Evolutionary conservation across 2,329 filamentous ascomycete genomes (phyloP).

Genomic region (Fusarium mundagurra): DNA sequence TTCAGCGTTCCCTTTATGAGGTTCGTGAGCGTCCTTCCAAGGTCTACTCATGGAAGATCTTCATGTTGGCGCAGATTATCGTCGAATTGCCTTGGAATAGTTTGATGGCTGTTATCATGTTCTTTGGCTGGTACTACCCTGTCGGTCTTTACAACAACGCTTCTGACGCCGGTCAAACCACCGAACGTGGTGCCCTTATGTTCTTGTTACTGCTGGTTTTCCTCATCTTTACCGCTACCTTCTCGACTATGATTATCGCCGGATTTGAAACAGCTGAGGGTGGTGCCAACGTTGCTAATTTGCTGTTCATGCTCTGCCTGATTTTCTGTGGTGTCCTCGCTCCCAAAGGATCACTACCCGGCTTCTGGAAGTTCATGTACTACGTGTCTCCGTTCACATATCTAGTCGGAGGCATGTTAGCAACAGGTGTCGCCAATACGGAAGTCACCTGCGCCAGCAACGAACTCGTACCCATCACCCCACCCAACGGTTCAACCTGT

Average conservation of each 20-base stretch:
- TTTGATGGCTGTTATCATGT: constrained; percentile 80
- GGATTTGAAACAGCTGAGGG: constrained; percentile 72
- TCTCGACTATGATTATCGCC: constrained; percentile 79
- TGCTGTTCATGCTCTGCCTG: constrained; percentile 71
- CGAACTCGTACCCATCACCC: constrained; percentile 74
- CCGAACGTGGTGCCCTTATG: constrained; percentile 79
- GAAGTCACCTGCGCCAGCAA: constrained; percentile 72
- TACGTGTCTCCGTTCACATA: constrained; percentile 86
- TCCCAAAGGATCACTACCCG: constrained; percentile 61
- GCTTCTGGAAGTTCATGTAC: constrained; percentile 64
- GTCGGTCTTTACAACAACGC: constrained; percentile 81
- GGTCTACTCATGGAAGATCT: constrained; percentile 85
- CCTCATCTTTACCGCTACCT: constrained; percentile 83
- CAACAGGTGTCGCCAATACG: constrained; percentile 75
- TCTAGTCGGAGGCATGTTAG: constrained; percentile 77
- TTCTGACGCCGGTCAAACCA: constrained; percentile 64
- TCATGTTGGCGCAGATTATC: constrained; percentile 83
- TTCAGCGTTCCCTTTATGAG: constrained; percentile 84
- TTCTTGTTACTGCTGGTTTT: constrained; percentile 81
- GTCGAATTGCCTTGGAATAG: constrained; percentile 89
- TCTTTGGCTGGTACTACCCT: constrained; percentile 86
- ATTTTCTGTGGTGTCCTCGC: constrained; percentile 46
- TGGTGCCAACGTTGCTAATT: constrained; percentile 72
- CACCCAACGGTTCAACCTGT: constrained; percentile 68
- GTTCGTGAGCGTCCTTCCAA: constrained; percentile 86